phyloP scores from a whole-genome alignment of 495 filamentous ascomycete species.

The Acidiella bohemica region DNA sequence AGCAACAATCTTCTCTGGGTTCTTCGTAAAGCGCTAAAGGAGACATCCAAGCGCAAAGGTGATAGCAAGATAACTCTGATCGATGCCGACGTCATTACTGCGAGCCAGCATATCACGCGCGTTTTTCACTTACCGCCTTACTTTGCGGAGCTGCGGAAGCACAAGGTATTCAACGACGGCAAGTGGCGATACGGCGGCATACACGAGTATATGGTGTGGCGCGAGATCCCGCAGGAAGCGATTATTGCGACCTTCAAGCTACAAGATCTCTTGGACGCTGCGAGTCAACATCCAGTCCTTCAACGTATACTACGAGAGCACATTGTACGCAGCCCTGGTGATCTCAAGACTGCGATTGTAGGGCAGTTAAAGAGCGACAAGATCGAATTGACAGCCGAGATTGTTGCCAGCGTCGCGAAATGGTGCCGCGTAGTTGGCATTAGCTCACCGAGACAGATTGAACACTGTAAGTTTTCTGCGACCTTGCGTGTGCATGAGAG shows the following conservation, averaged over 20 bases:
- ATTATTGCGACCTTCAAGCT: not conserved
- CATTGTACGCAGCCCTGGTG: too few species aligned
- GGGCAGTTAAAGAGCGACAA: not conserved
- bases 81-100: not conserved
- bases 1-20: slow-evolving; percentile 4
- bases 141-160: not conserved
- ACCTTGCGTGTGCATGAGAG: too few species aligned
- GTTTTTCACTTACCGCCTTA: slow-evolving; percentile 1
- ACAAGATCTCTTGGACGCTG: not conserved
- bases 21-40: not conserved
- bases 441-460: not conserved
- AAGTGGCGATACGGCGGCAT: not conserved
- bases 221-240: not conserved
- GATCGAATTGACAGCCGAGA: not conserved
- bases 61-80: slow-evolving; percentile 3
- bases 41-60: not conserved
- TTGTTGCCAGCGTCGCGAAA: not conserved
- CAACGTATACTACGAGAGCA: not conserved
- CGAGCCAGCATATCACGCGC: not conserved
- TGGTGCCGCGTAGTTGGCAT: not conserved
- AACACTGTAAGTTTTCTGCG: not conserved
- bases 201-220: slow-evolving; percentile 1
- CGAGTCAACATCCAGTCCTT: not conserved
- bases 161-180: not conserved
- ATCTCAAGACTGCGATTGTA: not conserved